Base-by-base conservation (phyloP, 108 stramenopile genomes). In the Discostella stelligeroides region DNA sequence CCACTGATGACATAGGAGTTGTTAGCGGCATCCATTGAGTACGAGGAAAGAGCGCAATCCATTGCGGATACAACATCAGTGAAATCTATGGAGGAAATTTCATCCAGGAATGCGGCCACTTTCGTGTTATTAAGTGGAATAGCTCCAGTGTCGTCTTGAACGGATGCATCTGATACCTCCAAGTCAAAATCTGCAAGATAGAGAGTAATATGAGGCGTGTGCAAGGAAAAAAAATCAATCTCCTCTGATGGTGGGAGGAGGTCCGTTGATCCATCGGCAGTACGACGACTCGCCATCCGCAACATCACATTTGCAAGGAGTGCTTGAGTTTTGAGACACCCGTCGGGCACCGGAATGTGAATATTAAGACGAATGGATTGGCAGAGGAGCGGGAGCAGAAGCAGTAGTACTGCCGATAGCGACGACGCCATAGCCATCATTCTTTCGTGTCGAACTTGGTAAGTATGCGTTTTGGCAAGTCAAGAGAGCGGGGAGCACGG, bases 171-270 rank as follows among this genome's bases (percentile, higher is more conserved):
- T 10, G 21, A 15, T 2, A 40, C 42, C 46, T 79, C 66, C n/a
- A 79, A 57, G 59, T 79, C 82, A 61, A 84, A 84, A 54, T 84
- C 83, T 3, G 78, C 49, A 18, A 81, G 39, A 49, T 65, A 84
- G 9, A 84, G 48, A 14, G 83, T 80, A 15, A 84, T 40, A 45
- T 81, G 80, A 29, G 82, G 69, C 13, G 54, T 74, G 39, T 82
- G 82, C 15, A 25, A 13, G 6, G 62, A 28, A 48, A 79, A 82
- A 12, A 82, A 43, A 60, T 82, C 67, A 4, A 82, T 34, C 13
- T 58, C 27, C 47, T 82, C 81, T 17, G 20, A 10, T 40, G 72
- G 39, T 25, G 6, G 10, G 15, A 34, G 8, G 46, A 29, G 0
- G 17, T 7, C 42, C 3, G 27, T 37, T 13, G 30, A 43, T 20